Percentiles rank a stretch among this genome's conserved stretches.
Conservation (phyloP, 1,284 basidiomycete genomes). For the Veloboletus limbatus region DNA sequence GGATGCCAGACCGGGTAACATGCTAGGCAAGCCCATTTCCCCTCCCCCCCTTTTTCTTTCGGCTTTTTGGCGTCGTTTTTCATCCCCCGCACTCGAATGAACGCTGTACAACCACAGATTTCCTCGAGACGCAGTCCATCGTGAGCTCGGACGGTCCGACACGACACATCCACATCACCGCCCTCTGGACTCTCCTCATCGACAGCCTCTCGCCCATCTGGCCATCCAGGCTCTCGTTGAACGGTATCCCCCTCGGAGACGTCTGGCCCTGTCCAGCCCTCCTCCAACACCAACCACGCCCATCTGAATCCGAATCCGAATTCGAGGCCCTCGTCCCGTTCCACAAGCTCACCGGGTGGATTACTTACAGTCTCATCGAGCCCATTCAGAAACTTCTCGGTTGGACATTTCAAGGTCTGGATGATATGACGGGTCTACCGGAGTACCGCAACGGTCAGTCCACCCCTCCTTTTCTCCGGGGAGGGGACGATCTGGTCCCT, state of each 20-base stretch:
- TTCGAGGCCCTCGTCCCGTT: conserved; percentile 74
- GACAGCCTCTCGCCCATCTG: conserved; percentile 85
- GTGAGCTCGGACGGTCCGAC: conserved; percentile 37
- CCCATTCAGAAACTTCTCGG: conserved; percentile 73
- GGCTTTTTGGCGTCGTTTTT: no score
- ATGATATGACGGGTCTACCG: conserved; percentile 80
- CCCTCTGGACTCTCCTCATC: conserved; percentile 82
- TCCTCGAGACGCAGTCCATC: conserved; percentile 63
- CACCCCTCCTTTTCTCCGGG: no score
- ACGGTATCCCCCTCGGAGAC: conserved; percentile 75
- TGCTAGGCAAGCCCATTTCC: conserved; percentile 75
- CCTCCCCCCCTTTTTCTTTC: neutral
- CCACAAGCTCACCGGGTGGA: conserved; percentile 95
- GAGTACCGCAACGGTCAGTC: conserved; percentile 84
- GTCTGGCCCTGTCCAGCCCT: conserved; percentile 83
- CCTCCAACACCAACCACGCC: no score
- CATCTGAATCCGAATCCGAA: conserved; percentile 39
- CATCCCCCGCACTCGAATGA: no score
- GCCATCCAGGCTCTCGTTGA: conserved; percentile 74
- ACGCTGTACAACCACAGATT: no score
- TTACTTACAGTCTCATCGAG: conserved; percentile 85
- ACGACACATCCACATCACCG: conserved; percentile 56
- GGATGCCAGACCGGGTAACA: conserved; percentile 75
- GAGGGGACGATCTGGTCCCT: no score
- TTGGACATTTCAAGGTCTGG: conserved; percentile 75